Base-by-base conservation (phyloP, 164 flowering plant genomes). In the Stephania yunnanensis region DNA sequence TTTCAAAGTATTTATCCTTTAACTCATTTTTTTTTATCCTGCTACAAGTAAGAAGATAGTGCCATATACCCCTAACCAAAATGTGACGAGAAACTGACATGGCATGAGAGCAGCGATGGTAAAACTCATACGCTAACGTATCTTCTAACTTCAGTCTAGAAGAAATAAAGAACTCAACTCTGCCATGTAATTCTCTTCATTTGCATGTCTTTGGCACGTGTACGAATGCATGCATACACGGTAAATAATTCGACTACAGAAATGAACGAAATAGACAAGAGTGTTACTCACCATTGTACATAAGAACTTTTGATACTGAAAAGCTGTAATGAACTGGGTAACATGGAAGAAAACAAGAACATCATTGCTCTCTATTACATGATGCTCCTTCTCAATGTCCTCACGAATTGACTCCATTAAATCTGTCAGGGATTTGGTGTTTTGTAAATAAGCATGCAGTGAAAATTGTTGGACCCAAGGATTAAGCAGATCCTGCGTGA, bases 321-420 rank as follows among this genome's bases (percentile, higher is more conserved):
- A 96, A 8, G 95, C 88, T 44, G 87, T 91, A 71, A 85, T 86
- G 81, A 91, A 94, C 79, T 90, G 87, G 72, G 93, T 89, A 74
- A 94, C 97, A 70, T 87, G 86, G 85, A 94, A 92, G 81, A 91
- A 96, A 75, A 82, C 77, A 77, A 85, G 78, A 68, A 96, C 81
- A 79, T 96, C 98, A 50, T 83, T 82, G 50, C 80, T 87, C 77
- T 90, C 89, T 77, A 94, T 84, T 31, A 84, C 82, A 75, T 78
- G 92, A 83, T 87, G 88, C 68, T 96, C 99, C 82, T 89, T 92
- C 66, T 87, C 95, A 71, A 92, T 90, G 83, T 96, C 98, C 69
- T 86, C 89, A 20, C 85, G 86, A 50, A 94, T 76, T 48, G 97
- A 92, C 89, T 90, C 88, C 97, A 94, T 92, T 78, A 96, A 76